Conservation (phyloP, 2,329 filamentous ascomycete genomes). For the Fusarium poae region DNA sequence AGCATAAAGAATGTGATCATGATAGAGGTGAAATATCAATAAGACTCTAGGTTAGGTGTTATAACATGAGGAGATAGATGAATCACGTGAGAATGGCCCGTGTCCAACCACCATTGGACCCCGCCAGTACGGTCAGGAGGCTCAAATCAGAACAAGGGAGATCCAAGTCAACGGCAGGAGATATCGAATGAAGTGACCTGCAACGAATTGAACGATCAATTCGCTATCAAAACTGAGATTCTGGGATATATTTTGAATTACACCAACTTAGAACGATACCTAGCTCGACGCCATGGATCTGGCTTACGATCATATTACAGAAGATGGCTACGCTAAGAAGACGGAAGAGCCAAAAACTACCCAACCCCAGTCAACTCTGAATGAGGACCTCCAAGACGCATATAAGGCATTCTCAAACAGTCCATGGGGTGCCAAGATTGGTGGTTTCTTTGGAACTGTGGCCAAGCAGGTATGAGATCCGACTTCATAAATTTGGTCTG, state of each 20-base stretch:
- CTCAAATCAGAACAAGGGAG: constrained; percentile 28
- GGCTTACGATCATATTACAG: constrained; percentile 96
- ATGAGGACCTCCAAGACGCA: constrained; percentile 91
- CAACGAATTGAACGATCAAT: constrained; percentile 12
- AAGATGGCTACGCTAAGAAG: constrained; percentile 76
- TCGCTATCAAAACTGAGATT: not conserved
- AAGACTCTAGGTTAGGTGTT: constrained; percentile 4
- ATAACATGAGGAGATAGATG: not conserved
- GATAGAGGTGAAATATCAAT: not conserved
- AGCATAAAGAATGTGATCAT: not conserved
- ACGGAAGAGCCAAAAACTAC: constrained; percentile 61
- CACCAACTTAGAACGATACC: constrained; percentile 8
- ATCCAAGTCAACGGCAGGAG: constrained; percentile 32
- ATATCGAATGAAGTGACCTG: constrained; percentile 28
- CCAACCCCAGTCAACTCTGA: constrained; percentile 70
- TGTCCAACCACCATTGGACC: constrained; percentile 39
- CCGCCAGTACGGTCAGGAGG: constrained; percentile 46
- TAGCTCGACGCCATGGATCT: constrained; percentile 78
- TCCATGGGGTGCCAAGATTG: constrained; percentile 89
- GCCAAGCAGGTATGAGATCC: constrained; percentile 80
- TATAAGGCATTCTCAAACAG: constrained; percentile 94
- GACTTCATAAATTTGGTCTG: constrained; percentile 7
- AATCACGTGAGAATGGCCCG: constrained; percentile 44
- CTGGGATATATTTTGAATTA: constrained; percentile 6
- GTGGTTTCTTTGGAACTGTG: constrained; percentile 90